Evolutionary conservation across 2,329 filamentous ascomycete species (phyloP).

Genomic region (Lithohypha guttulata): DNA sequence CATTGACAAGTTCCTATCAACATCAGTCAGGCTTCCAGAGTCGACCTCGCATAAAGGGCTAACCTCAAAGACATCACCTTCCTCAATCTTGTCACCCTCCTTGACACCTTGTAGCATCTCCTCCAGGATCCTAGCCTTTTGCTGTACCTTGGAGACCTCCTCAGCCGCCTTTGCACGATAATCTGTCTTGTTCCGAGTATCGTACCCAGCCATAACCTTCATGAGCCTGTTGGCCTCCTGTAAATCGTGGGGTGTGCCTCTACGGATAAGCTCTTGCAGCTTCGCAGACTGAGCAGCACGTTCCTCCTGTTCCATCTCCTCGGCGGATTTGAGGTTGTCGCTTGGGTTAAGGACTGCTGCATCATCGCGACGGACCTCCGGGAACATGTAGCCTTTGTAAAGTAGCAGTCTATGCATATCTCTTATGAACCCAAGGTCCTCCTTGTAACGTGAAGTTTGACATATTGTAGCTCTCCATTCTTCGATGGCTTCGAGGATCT

Average conservation of each 20-base stretch:
- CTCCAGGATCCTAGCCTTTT: conserved; percentile 84
- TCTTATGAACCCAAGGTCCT: conserved; percentile 88
- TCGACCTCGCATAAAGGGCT: conserved; percentile 22
- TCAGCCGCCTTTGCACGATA: conserved; percentile 96
- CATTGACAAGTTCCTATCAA: conserved; percentile 66
- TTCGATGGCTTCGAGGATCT: conserved; percentile 91
- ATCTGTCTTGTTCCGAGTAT: conserved; percentile 90
- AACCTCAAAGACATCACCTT: conserved; percentile 59
- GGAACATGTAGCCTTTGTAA: conserved; percentile 96
- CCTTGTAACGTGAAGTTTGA: conserved; percentile 93
- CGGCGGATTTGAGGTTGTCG: conserved; percentile 89
- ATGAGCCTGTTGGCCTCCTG: conserved; percentile 96
- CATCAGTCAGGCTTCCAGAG: conserved; percentile 12
- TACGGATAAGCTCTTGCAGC: conserved; percentile 86
- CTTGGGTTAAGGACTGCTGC: conserved; percentile 93
- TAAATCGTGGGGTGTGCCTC: conserved; percentile 82
- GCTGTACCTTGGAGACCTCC: conserved; percentile 87
- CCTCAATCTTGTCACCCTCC: conserved; percentile 65
- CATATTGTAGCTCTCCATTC: conserved; percentile 98
- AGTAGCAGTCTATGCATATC: conserved; percentile 95
- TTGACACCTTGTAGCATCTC: conserved; percentile 81
- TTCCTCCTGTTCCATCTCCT: conserved; percentile 98
- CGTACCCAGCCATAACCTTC: conserved; percentile 98
- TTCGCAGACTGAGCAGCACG: conserved; percentile 93
- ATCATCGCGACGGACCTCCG: conserved; percentile 83